Percentiles rank a stretch among this genome's conserved stretches.
These are phyloP conservation scores for Rhodotorula sphaerocarpa DNA, from an alignment of 768 basidiomycete genomes.

Conservation along the genomic window DNA sequence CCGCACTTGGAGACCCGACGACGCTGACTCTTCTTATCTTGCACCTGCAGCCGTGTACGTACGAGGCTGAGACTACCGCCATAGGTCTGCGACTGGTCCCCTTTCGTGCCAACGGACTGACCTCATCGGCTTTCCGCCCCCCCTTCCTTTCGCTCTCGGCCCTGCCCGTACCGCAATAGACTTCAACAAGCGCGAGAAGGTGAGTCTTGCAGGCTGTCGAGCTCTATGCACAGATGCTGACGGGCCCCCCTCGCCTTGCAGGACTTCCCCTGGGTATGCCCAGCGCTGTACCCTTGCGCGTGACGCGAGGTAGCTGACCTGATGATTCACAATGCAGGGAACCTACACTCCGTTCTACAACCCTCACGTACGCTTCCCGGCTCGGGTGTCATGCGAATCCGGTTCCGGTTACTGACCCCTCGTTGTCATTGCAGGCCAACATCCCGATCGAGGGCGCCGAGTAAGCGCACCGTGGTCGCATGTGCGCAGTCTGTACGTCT, in stretches of 20 bases:
- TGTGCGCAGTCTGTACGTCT: too few species aligned
- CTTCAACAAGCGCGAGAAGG: constrained; percentile 35
- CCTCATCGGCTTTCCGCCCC: too few species aligned
- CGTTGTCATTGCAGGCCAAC: constrained; percentile 3
- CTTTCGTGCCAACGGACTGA: too few species aligned
- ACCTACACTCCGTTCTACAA: background rate
- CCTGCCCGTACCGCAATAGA: constrained; percentile 1
- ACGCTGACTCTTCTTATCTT: too few species aligned
- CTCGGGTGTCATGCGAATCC: too few species aligned
- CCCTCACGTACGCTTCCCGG: background rate
- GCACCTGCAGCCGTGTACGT: constrained; percentile 9
- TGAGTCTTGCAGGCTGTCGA: too few species aligned
- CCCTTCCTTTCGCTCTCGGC: too few species aligned
- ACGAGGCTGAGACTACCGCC: too few species aligned
- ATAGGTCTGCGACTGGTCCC: too few species aligned
- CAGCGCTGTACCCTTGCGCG: background rate
- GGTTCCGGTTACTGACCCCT: background rate
- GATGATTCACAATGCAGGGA: background rate
- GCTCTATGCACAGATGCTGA: too few species aligned
- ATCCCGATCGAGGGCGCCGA: constrained; percentile 11
- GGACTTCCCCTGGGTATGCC: background rate
- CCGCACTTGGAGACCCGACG: background rate
- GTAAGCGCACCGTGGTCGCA: background rate
- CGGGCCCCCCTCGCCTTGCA: constrained; percentile 2
- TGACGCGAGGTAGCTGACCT: too few species aligned